These are phyloP conservation scores for Podila epicladia DNA, from an alignment of 192 early-diverging fungal genomes.

Conservation along the genomic window DNA sequence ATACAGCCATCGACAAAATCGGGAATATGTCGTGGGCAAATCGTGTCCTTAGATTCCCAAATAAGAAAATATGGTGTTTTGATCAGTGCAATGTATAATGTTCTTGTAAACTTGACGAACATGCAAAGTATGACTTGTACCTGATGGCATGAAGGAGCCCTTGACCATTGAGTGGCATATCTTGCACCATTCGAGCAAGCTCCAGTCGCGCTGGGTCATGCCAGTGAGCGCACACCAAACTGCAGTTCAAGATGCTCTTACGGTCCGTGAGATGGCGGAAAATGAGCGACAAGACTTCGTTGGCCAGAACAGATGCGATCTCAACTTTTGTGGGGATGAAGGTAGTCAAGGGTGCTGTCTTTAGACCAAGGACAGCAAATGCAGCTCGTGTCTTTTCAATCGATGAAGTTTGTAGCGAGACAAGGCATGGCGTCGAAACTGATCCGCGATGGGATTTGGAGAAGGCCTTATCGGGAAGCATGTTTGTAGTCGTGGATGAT, in stretches of 20 bases:
- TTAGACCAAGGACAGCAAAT: constrained; percentile 1
- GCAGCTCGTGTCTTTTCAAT: background rate
- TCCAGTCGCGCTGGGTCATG: constrained; percentile 27
- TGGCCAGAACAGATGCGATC: constrained; percentile 16
- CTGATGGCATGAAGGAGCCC: constrained; percentile 44
- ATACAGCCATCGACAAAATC: constrained; percentile 31
- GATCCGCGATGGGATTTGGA: constrained; percentile 14
- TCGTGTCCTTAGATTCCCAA: constrained; percentile 25
- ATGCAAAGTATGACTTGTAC: constrained; percentile 1
- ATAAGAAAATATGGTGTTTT: background rate
- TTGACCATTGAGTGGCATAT: constrained; percentile 38
- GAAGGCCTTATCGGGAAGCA: background rate
- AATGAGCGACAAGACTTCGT: constrained; percentile 25
- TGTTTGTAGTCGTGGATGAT: background rate
- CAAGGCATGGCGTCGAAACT: constrained; percentile 8
- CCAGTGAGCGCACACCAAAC: constrained; percentile 40
- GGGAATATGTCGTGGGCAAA: constrained; percentile 37
- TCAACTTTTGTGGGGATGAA: background rate
- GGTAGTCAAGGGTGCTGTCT: background rate
- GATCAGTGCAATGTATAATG: background rate
- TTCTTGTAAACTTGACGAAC: background rate
- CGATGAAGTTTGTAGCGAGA: background rate
- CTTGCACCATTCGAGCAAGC: constrained; percentile 15
- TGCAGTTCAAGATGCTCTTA: constrained; percentile 43
- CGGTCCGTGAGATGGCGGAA: constrained; percentile 39